Percentiles rank a stretch among this genome's conserved stretches.
These are phyloP conservation scores for Melampsora abietis-canadensis DNA, from an alignment of 1,284 basidiomycete species.

Conservation along the genomic window DNA sequence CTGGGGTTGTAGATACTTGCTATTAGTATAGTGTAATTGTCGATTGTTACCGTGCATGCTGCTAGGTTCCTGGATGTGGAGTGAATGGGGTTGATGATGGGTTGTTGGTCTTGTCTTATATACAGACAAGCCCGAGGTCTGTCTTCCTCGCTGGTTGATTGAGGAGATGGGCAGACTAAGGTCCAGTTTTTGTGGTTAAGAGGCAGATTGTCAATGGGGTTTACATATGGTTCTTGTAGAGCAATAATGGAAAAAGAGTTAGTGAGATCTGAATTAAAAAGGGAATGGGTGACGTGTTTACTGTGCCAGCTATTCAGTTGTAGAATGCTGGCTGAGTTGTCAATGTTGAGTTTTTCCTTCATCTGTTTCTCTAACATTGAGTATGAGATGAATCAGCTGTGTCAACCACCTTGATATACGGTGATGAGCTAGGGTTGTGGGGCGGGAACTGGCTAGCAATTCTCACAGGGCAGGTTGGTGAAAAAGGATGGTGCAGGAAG, in stretches of 20 bases:
- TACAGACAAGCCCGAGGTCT: constrained; percentile 17
- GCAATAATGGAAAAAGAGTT: neutral
- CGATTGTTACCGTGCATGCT: neutral
- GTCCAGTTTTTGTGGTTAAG: constrained; percentile 7
- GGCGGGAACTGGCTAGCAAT: too few relatives aligned
- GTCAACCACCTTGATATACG: too few relatives aligned
- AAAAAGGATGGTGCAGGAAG: too few relatives aligned
- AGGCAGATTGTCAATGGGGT: neutral
- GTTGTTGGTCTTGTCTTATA: neutral
- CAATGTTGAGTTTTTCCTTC: too few relatives aligned
- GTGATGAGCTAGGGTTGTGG: too few relatives aligned
- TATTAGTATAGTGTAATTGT: neutral
- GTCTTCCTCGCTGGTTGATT: neutral
- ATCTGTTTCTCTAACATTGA: too few relatives aligned
- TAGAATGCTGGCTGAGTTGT: neutral
- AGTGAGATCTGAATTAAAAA: neutral
- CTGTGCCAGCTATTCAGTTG: constrained; percentile 1
- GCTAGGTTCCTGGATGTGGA: neutral
- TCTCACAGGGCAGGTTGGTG: too few relatives aligned
- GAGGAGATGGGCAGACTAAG: neutral
- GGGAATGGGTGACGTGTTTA: constrained; percentile 4
- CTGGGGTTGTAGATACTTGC: neutral
- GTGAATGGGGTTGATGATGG: neutral
- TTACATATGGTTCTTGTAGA: constrained; percentile 9
- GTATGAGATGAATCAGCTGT: too few relatives aligned